Evolutionary conservation across 2,329 filamentous ascomycete species (phyloP), one percentile per base, ranked within the genome.

Genomic region (Penicillium sp.): DNA sequence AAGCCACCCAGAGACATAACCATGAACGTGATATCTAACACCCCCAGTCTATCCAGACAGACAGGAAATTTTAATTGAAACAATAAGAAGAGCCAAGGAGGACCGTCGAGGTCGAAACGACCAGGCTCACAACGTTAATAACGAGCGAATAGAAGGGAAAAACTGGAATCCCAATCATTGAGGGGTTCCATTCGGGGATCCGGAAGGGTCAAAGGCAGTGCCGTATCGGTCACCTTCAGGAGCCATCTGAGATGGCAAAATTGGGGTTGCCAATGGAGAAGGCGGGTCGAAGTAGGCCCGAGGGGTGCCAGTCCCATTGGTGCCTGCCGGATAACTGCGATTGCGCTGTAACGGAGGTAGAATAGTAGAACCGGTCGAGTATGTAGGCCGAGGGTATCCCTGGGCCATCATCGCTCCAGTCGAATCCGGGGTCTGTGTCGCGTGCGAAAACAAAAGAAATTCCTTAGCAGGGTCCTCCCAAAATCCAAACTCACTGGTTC

Each of bases 351-450:
- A 60, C 55, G 72, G 72, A 60, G 72, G 72, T 51, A 75, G 68
- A 50, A 69, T 70, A 16, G 71, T 69, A 55, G 71, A 72, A 52
- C 63, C 67, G 35, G 67, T 61, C 55, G 71, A 67, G 50, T 73
- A 74, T 57, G 69, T 70, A 33, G 70, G 58, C 56, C 71, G 70
- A 55, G 68, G 62, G 61, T 75, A 75, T 44, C 66, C 68, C 60
- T 74, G 72, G 37, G 70, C 63, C 68, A 73, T 72, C 67, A 75
- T 72, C 50, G 68, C 66, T 64, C 66, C 71, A 56, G 70, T 71
- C 55, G 72, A 68, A 65, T 74, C 73, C 50, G 70, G 64, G 62
- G 69, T 71, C 72, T 74, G 60, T 60, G 23, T 57, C 55, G 57
- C 31, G 48, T 57, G 59, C 59, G 66, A 65, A 52, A 59, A 51